Evolutionary conservation across 2,329 filamentous ascomycete genomes (phyloP), one percentile per base, ranked within the genome.

Genomic region (Teratosphaeria nubilosa): DNA sequence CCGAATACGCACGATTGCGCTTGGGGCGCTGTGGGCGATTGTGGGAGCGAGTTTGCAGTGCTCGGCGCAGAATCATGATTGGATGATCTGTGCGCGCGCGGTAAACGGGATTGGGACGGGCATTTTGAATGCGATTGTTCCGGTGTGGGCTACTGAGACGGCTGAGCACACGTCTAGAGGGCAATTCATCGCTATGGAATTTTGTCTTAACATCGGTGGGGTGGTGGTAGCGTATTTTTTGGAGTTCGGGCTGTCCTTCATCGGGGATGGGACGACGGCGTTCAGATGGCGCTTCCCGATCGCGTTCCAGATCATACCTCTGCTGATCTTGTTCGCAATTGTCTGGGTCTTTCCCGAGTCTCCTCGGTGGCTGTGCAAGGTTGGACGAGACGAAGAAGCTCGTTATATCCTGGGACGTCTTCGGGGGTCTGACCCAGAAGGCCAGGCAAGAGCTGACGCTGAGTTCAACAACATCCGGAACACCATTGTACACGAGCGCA

Each of bases 201-300:
- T 90, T 62, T 88, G 85, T 0, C 71, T 88, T 9, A 90, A 89
- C 66, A 88, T 88, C 60, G 83, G 87, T 53, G 86, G 86, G 65
- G 84, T 88, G 0, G 22, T 76, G 9, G 68, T 70, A 4, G 69
- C 69, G 5, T 71, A 72, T 61, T 77, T 74, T 74, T 64, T 77
- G 10, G 73, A 75, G 55, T 76, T 37, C 11, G 53, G 53, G 16
- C 60, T 60, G 7, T 64, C 63, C 3, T 65, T 65, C 58, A 62
- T 63, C 32, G 62, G 63, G 11, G 60, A 63, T 32, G 58, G 65
- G 52, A 52, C 57, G 54, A 64, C 64, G 3, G 59, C 58, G 11
- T 69, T 69, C 50, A 62, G 65, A 10, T 60, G 85, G 84, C 75
- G 85, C 4, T 88, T 89, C 63, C 85, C 85, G 0, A 81, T 88